Evolutionary conservation across 306 rosid species (phyloP).

Genomic region (Cucumis cinereus): DNA sequence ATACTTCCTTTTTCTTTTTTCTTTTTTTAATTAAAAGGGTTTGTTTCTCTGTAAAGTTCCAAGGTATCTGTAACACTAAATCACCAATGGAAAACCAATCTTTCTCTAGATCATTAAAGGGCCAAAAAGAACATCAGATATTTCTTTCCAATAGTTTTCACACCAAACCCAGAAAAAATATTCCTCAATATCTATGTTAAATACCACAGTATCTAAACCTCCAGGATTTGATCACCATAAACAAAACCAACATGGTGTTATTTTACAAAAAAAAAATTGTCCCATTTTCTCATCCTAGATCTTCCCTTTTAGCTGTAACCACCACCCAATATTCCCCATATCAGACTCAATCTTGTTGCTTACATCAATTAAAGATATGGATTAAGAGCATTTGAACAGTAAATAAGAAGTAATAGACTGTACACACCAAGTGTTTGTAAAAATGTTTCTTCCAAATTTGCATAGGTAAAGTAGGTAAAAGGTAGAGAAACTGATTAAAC

Average conservation of each 20-base stretch:
- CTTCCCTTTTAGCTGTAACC: conserved; percentile 14
- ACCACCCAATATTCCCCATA: conserved; percentile 12
- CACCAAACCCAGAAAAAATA: conserved; percentile 30
- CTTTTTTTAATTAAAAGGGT: conserved; percentile 13
- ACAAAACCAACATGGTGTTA: conserved; percentile 10
- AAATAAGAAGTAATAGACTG: neutral
- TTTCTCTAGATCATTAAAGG: conserved; percentile 38
- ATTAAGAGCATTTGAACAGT: conserved; percentile 16
- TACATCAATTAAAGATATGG: conserved; percentile 27
- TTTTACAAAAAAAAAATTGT: conserved; percentile 10
- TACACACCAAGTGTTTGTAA: conserved; percentile 17
- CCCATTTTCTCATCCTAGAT: conserved; percentile 44
- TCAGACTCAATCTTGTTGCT: conserved; percentile 25
- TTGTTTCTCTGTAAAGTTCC: conserved; percentile 28
- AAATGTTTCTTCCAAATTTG: conserved; percentile 6
- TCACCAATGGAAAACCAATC: conserved; percentile 26
- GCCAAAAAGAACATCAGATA: conserved; percentile 21
- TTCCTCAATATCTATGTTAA: conserved; percentile 56
- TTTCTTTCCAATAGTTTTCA: conserved; percentile 9
- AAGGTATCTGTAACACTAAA: conserved; percentile 36
- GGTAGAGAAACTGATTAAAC: conserved; percentile 21
- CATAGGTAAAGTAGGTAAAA: conserved; percentile 19
- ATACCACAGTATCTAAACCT: conserved; percentile 28
- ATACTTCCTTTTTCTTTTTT: neutral
- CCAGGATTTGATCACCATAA: conserved; percentile 16